Evolutionary conservation across 1,284 basidiomycete species (phyloP).

Genomic region (Sutorius eximius): DNA sequence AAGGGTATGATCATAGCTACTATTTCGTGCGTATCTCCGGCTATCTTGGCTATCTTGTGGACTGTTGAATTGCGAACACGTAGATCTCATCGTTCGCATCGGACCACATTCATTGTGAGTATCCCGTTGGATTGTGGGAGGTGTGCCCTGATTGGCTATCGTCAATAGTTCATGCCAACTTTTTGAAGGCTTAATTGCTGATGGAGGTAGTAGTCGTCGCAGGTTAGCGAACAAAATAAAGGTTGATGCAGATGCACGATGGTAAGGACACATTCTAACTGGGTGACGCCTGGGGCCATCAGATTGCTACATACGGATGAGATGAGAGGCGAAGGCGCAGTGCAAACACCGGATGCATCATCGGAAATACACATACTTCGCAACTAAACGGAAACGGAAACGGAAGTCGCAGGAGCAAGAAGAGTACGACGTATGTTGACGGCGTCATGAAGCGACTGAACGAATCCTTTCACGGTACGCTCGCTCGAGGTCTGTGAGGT

Average conservation of each 20-base stretch:
- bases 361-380: slow-evolving; percentile 2
- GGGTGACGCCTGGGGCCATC: neutral
- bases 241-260: slow-evolving; percentile 4
- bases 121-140: slow-evolving; percentile 4
- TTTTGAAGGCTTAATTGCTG: slow-evolving; percentile 59
- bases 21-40: slow-evolving; percentile 71
- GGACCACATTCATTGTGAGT: slow-evolving; percentile 53
- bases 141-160: neutral
- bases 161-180: slow-evolving; percentile 71
- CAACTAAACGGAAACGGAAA: neutral
- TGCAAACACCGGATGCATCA: neutral
- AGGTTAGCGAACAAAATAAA: slow-evolving; percentile 6
- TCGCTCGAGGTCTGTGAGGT: slow-evolving; percentile 56
- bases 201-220: neutral
- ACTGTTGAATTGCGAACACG: slow-evolving; percentile 73
- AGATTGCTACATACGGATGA: slow-evolving; percentile 1
- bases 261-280: slow-evolving; percentile 1
- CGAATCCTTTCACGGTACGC: slow-evolving; percentile 59
- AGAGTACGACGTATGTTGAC: neutral
- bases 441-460: slow-evolving; percentile 16
- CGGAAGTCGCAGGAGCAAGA: neutral
- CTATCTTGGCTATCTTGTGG: slow-evolving; percentile 34
- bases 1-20: slow-evolving; percentile 93
- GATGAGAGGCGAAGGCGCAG: neutral
- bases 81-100: slow-evolving; percentile 79